These are phyloP conservation scores for Glycine soja DNA, from an alignment of 306 rosid genomes.

Conservation along the genomic window DNA sequence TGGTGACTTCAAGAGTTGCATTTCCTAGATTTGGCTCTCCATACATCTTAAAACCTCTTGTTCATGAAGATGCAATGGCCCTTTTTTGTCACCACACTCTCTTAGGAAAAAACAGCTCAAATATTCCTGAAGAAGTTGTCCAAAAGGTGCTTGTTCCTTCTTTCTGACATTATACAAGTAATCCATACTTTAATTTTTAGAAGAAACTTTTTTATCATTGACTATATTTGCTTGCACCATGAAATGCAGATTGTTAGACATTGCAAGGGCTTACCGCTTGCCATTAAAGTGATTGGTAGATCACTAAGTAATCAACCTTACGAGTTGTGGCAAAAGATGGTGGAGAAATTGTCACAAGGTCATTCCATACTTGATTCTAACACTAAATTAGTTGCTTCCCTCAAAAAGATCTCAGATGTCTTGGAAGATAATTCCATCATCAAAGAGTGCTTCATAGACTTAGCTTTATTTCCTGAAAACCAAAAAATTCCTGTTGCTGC, in stretches of 20 bases:
- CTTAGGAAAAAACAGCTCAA: conserved; percentile 17
- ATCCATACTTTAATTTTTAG: not conserved
- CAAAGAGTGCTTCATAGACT: conserved; percentile 78
- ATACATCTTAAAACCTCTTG: conserved; percentile 38
- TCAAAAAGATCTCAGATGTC: conserved; percentile 57
- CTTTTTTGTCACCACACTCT: conserved; percentile 56
- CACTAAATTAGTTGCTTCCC: conserved; percentile 49
- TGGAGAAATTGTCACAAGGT: conserved; percentile 48
- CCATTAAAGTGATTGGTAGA: conserved; percentile 55
- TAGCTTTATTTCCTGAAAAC: conserved; percentile 72
- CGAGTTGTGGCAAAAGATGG: conserved; percentile 52
- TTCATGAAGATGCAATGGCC: conserved; percentile 46
- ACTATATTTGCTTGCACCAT: conserved; percentile 15
- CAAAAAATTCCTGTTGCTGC: conserved; percentile 58
- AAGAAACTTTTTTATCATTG: too few relatives aligned
- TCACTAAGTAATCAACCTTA: conserved; percentile 49
- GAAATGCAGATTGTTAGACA: conserved; percentile 58
- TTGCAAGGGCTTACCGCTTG: conserved; percentile 66
- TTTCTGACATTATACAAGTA: not conserved
- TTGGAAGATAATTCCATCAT: conserved; percentile 46
- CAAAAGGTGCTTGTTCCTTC: conserved; percentile 47
- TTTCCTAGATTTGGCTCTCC: conserved; percentile 39
- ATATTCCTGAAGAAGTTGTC: conserved; percentile 38
- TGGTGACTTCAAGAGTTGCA: not conserved
- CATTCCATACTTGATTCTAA: conserved; percentile 57